Evolutionary conservation across 805 yeast species (phyloP), one percentile per base, ranked within the genome.

Genomic region (Candida corydali): DNA sequence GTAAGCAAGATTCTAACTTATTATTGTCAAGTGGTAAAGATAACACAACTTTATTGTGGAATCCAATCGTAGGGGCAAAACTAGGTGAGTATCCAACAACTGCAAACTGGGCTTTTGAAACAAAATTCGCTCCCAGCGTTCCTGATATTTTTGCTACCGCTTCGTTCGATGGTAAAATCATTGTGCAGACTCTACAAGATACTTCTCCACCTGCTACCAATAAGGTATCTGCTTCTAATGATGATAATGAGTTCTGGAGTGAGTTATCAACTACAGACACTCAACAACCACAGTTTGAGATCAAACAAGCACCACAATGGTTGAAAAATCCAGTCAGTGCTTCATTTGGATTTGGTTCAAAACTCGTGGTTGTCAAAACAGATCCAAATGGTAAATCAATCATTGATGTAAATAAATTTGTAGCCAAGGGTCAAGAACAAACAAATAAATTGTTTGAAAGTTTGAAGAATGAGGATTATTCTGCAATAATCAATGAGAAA

Each of bases 271-370:
- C 77, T 16, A 71, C 82, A 14, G 85, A 80, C 32, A 73, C 82
- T 20, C 82, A 74, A 51, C 86, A 82, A 47, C 93, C 96, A 8
- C 76, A 76, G 24, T 81, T 82, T 48, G 73, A 74, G 27, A 69
- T 76, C 20, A 69, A 73, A 44, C 95, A 88, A 62, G 93, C 97
- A 15, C 98, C 99, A 34, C 60, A 69, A 41, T 93, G 98, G 98
- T 74, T 86, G 42, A 76, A 76, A 43, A 72, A 82, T 46, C 87
- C 87, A 9, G 70, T 76, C 4, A 70, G 82, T 33, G 96, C 82
- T 10, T 66, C 78, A 2, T 93, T 94, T 71, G 98, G 95, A 0
- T 91, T 88, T 63, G 98, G 98, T 42, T 95, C 96, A 36, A 87
- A 86, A 62, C 57, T 93, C 27, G 89, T 83, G 3, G 58, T 69